Percentiles rank a stretch among this genome's conserved stretches.
Conservation (phyloP, 108 stramenopile species). For the Fistulifera solaris region DNA sequence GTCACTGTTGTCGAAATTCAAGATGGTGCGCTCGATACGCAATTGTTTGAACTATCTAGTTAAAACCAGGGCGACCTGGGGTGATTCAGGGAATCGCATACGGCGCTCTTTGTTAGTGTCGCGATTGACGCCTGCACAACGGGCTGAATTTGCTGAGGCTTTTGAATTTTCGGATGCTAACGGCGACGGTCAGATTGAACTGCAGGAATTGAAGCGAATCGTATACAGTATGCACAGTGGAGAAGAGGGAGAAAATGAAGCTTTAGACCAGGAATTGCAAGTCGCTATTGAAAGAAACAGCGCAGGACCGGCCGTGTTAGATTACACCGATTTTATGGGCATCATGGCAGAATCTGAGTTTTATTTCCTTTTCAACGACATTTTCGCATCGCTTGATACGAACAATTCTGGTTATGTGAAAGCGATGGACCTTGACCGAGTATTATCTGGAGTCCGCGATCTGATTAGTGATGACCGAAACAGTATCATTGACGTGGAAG, state of each 20-base stretch:
- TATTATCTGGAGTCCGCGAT: conserved; percentile 72
- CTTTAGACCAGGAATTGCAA: conserved; percentile 24
- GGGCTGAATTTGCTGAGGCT: conserved; percentile 53
- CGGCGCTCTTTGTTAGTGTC: conserved; percentile 56
- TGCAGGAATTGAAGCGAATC: conserved; percentile 55
- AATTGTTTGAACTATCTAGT: conserved; percentile 77
- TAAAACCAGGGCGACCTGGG: conserved; percentile 49
- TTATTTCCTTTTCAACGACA: conserved; percentile 73
- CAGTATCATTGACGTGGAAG: conserved; percentile 78
- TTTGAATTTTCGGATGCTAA: conserved; percentile 58
- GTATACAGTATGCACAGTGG: conserved; percentile 51
- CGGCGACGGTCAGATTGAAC: conserved; percentile 45
- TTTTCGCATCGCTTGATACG: conserved; percentile 59
- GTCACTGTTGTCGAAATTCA: conserved; percentile 41
- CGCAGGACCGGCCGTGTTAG: conserved; percentile 45
- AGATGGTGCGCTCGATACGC: conserved; percentile 57
- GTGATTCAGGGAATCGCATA: conserved; percentile 43
- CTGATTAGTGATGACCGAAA: conserved; percentile 75
- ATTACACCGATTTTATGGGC: conserved; percentile 62
- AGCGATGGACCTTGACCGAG: conserved; percentile 60
- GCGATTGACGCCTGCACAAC: conserved; percentile 47
- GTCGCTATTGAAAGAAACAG: conserved; percentile 54
- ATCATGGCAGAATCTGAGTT: conserved; percentile 86
- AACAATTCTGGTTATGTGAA: conserved; percentile 65
- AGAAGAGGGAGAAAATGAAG: conserved; percentile 26